phyloP scores from a whole-genome alignment of 2,329 filamentous ascomycete species.

The Pyrenophora seminiperda region DNA sequence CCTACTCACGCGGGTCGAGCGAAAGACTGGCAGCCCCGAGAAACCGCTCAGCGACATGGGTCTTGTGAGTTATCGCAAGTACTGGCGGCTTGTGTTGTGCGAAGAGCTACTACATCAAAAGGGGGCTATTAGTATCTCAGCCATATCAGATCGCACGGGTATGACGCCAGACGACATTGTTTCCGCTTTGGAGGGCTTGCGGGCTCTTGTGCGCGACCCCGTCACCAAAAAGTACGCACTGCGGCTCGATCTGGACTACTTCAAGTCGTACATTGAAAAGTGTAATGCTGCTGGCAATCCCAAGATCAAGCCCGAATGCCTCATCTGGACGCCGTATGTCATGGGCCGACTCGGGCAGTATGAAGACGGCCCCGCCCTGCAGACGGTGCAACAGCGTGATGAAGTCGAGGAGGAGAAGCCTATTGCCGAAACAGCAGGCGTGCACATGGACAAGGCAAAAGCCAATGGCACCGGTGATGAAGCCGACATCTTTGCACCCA shows the following conservation, averaged over 20 bases:
- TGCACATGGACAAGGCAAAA: conserved; percentile 46
- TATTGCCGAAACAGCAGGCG: conserved; percentile 53
- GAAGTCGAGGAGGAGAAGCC: conserved; percentile 61
- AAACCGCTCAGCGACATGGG: conserved; percentile 99
- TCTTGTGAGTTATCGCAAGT: conserved; percentile 93
- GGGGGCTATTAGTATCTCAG: conserved; percentile 59
- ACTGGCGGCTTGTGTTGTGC: conserved; percentile 90
- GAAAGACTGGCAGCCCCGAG: conserved; percentile 93
- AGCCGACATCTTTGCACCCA: conserved; percentile 23
- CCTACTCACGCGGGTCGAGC: conserved; percentile 87
- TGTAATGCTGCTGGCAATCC: conserved; percentile 91
- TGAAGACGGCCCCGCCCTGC: conserved; percentile 78
- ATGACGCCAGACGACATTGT: conserved; percentile 97
- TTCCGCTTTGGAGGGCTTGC: conserved; percentile 86
- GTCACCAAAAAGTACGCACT: conserved; percentile 88
- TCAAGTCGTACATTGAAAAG: conserved; percentile 82
- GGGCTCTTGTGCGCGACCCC: conserved; percentile 87
- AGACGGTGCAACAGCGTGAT: conserved; percentile 85
- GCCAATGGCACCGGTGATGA: conserved; percentile 29
- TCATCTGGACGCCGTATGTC: conserved; percentile 96
- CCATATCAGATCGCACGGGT: conserved; percentile 85
- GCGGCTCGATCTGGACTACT: conserved; percentile 83
- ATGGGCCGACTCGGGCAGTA: conserved; percentile 89
- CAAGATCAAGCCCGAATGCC: conserved; percentile 74
- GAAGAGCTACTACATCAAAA: conserved; percentile 75